A percentile compares a stretch with the other conserved stretches of the same genome.
These are phyloP conservation scores for Camellia sinensis DNA, from an alignment of 148 eudicot genomes.

Conservation along the genomic window DNA sequence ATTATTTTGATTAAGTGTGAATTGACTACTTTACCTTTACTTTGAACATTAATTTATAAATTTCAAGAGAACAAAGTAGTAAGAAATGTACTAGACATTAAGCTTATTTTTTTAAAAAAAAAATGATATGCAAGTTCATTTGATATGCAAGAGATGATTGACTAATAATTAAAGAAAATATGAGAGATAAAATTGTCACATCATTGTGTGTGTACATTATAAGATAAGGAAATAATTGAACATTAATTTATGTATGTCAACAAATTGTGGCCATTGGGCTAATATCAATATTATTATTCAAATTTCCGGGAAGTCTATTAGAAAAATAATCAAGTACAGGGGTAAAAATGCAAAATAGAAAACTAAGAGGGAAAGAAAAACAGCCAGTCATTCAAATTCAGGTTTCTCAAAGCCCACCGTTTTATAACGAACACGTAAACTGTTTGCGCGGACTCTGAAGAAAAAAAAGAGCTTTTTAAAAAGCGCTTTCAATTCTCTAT, in stretches of 20 bases:
- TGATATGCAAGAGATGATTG: too few species aligned
- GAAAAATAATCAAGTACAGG: neutral
- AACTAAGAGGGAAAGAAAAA: neutral
- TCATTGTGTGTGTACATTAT: too few species aligned
- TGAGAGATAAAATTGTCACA: too few species aligned
- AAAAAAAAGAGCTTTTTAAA: neutral
- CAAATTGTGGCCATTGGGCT: too few species aligned
- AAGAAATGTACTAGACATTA: too few species aligned
- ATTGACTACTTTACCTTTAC: neutral
- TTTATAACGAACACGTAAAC: neutral
- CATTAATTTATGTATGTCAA: too few species aligned
- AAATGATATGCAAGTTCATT: too few species aligned
- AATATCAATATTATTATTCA: neutral
- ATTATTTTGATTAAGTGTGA: too few species aligned
- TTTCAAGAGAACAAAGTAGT: neutral
- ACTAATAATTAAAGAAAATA: too few species aligned
- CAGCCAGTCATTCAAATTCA: neutral
- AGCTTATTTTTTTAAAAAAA: too few species aligned
- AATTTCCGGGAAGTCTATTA: neutral
- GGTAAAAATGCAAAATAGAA: neutral
- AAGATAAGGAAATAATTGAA: too few species aligned
- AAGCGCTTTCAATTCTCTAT: neutral
- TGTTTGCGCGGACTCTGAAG: neutral
- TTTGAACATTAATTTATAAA: neutral
- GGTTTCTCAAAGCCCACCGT: neutral